These are phyloP conservation scores for Neonectria faginata DNA, from an alignment of 2,329 filamentous ascomycete species.

Conservation along the genomic window DNA sequence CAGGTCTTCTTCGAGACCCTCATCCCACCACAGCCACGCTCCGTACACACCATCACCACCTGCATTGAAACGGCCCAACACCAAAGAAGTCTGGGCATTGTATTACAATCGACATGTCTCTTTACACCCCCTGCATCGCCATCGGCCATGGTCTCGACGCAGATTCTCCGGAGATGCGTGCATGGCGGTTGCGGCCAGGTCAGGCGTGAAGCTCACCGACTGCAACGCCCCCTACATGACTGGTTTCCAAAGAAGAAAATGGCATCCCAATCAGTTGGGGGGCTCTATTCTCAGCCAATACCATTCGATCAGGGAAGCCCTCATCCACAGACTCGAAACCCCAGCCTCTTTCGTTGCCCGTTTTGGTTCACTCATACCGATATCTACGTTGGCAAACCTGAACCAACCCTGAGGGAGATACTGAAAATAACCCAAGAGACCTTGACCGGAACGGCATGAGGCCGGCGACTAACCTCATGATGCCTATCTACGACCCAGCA, in stretches of 20 bases:
- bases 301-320: neutral
- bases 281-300: neutral
- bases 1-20: neutral
- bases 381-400: neutral
- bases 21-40: neutral
- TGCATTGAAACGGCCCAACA: neutral
- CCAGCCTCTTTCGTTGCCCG: neutral
- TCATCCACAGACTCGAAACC: neutral
- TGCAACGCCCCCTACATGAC: neutral
- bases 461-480: neutral
- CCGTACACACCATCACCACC: neutral
- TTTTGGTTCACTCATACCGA: neutral
- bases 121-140: constrained; percentile 6
- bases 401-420: neutral
- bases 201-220: neutral
- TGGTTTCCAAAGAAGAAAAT: neutral
- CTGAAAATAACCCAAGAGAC: neutral
- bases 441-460: neutral
- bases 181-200: neutral
- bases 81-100: neutral
- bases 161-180: neutral
- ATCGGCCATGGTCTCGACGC: neutral
- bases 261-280: neutral
- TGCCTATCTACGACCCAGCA: neutral
- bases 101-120: constrained; percentile 18